These are phyloP conservation scores for Aureobasidium sp. DNA, from an alignment of 2,329 filamentous ascomycete species.

Conservation along the genomic window DNA sequence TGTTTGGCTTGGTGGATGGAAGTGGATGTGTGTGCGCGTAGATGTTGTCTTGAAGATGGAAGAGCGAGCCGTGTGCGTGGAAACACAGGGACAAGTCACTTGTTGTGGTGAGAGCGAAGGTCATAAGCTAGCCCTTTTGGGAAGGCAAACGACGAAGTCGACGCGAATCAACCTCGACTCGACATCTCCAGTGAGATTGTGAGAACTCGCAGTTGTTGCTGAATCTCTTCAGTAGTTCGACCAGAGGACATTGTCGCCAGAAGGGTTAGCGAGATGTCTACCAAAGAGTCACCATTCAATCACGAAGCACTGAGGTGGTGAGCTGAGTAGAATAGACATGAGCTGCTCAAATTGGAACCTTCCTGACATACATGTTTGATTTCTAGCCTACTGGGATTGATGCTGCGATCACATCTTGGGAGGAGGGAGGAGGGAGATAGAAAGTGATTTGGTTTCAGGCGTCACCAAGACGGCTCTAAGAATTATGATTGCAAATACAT, in stretches of 20 bases:
- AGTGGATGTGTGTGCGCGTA: not conserved
- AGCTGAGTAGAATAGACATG: too few species aligned
- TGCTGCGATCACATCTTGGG: too few species aligned
- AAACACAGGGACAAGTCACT: not conserved
- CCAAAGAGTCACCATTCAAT: too few species aligned
- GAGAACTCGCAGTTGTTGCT: not conserved
- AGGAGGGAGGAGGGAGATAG: too few species aligned
- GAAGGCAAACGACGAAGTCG: not conserved
- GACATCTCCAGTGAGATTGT: too few species aligned
- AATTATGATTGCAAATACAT: not conserved
- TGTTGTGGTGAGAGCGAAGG: not conserved
- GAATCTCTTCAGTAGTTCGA: not conserved
- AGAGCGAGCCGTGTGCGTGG: not conserved
- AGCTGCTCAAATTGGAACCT: too few species aligned
- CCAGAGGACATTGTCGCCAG: not conserved
- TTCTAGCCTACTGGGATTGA: too few species aligned
- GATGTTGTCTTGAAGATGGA: not conserved
- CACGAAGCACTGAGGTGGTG: too few species aligned
- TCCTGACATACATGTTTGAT: too few species aligned
- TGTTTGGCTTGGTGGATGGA: not conserved
- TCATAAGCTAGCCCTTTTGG: not conserved
- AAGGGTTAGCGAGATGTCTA: too few species aligned
- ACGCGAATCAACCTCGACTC: not conserved
- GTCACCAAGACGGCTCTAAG: too few species aligned
- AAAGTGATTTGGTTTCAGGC: too few species aligned